Base-by-base conservation (phyloP, 805 yeast genomes). In the Lachancea nothofagi region DNA sequence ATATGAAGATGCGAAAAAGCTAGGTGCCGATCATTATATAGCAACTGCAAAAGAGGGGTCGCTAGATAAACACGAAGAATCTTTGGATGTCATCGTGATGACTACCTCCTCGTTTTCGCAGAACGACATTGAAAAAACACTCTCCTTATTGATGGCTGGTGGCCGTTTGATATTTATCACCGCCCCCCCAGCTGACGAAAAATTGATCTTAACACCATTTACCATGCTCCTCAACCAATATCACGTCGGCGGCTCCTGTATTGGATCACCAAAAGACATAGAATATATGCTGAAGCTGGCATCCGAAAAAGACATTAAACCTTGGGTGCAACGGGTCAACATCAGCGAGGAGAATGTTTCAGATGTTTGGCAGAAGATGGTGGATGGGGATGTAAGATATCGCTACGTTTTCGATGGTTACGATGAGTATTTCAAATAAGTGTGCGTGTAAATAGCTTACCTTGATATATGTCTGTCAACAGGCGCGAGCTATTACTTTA, bases 141-240 rank as follows among this genome's bases (percentile, higher is more conserved):
- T 79, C 43, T 53, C 58, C 21, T 55, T 70, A 20, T 67, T 84
- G 57, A 76, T 69, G 53, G 75, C 79, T 27, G 72, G 72, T 52
- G 80, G 80, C 39, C 65, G 67, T 34, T 72, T 78, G 55, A 69
- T 78, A 40, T 67, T 80, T 28, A 87, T 78, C 42, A 89, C 89
- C 41, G 67, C 80, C 53, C 86, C 90, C 38, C 71, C 66, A 31
- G 68, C 71, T 38, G 58, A 48, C 29, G 66, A 60, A 45, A 47
- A 50, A 27, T 53, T 64, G 33, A 48, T 49, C 21, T 69, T 75
- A 32, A 59, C 67, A 29, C 80, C 83, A 41, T 18, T 23, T 9
- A 30, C 33, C 21, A 30, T 31, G 34, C 38, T 41, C 3, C 41
- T 40, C 63, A 46, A 40, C 49, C 32, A 20, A 2, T 17, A 17